phyloP scores from a whole-genome alignment of 768 basidiomycete species.

The Lactifluus pinguis region DNA sequence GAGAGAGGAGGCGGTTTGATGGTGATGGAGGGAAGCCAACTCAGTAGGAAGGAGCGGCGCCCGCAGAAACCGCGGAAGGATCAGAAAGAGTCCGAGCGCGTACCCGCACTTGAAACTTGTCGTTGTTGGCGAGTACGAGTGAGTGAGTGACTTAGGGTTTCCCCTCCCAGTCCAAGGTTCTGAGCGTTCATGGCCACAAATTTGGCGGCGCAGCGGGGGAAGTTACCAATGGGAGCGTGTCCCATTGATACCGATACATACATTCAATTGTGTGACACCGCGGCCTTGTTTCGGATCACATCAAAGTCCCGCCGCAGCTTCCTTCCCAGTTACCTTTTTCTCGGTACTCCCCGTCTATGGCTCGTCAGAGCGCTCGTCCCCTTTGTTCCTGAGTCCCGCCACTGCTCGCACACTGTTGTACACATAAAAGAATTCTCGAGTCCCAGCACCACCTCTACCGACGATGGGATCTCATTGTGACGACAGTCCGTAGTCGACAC shows the following conservation, averaged over 20 bases:
- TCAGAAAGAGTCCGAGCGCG: slow-evolving; percentile 17
- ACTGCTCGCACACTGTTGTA: no score
- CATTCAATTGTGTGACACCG: slow-evolving; percentile 11
- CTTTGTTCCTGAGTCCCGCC: no score
- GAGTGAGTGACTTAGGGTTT: slow-evolving; percentile 7
- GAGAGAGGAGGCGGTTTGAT: slow-evolving; percentile 14
- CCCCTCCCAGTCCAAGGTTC: slow-evolving; percentile 2
- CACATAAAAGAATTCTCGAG: no score
- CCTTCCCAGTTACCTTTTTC: slow-evolving; percentile 11
- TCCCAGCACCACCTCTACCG: no score
- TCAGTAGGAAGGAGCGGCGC: slow-evolving; percentile 12
- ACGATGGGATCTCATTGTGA: no score
- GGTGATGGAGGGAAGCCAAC: slow-evolving; percentile 18
- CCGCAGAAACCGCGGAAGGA: slow-evolving; percentile 19
- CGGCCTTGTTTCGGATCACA: slow-evolving; percentile 16
- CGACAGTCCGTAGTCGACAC: no score
- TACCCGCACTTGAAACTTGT: slow-evolving; percentile 10
- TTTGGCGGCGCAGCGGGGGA: slow-evolving; percentile 8
- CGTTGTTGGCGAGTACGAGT: not conserved
- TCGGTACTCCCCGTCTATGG: slow-evolving; percentile 9
- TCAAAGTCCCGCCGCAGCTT: slow-evolving; percentile 2
- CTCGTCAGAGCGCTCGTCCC: not conserved
- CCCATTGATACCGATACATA: not conserved
- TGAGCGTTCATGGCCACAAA: slow-evolving; percentile 8
- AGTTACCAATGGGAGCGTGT: slow-evolving; percentile 2